Conservation (phyloP, 768 basidiomycete species). For the Xerocomellus amylosporus region DNA sequence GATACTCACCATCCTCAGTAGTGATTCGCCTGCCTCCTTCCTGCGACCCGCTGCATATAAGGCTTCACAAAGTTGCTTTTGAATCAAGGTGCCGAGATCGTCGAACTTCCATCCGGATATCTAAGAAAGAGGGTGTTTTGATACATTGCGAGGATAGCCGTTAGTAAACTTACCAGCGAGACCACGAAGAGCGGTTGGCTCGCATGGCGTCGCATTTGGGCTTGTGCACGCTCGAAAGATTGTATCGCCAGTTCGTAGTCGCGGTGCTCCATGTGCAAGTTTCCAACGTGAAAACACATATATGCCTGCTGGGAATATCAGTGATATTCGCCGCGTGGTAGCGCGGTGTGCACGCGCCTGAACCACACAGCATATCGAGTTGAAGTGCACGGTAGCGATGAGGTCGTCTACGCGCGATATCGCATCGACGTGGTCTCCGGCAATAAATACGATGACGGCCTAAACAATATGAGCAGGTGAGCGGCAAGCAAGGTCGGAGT, state of each 20-base stretch:
- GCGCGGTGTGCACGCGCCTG: neutral
- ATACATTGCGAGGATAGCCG: neutral
- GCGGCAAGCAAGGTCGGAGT: neutral
- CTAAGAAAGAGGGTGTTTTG: neutral
- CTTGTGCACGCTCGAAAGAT: neutral
- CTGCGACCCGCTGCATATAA: neutral
- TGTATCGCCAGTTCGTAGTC: constrained; percentile 6
- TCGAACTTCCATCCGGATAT: constrained; percentile 7
- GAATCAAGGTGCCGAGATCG: neutral
- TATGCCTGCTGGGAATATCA: constrained; percentile 2
- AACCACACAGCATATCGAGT: constrained; percentile 1
- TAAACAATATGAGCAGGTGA: neutral
- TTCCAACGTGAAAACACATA: constrained; percentile 6
- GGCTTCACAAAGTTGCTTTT: constrained; percentile 3
- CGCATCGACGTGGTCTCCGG: neutral
- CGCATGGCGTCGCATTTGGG: neutral
- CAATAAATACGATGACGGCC: constrained; percentile 5
- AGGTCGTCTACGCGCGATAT: constrained; percentile 5
- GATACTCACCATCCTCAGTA: neutral
- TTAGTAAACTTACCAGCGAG: constrained; percentile 5
- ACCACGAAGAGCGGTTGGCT: neutral
- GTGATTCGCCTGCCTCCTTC: neutral
- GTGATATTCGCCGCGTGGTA: neutral
- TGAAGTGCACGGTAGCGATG: neutral
- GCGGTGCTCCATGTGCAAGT: neutral